A percentile compares a stretch with the other conserved stretches of the same genome.
Evolutionary conservation across 495 filamentous ascomycete species (phyloP).

Genomic region (Aspergillus biplanus): DNA sequence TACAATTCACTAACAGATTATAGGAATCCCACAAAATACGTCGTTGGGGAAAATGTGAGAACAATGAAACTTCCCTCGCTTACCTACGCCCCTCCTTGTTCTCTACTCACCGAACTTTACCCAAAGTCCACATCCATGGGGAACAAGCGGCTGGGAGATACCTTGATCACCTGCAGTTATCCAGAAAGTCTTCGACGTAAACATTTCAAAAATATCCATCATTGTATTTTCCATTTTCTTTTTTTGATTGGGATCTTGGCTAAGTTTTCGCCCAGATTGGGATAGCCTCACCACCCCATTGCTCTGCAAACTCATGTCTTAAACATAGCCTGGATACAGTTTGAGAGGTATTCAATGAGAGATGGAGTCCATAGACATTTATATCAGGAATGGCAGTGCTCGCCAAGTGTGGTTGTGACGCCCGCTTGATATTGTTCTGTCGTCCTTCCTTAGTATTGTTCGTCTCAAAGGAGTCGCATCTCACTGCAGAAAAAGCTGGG

Average conservation of each 20-base stretch:
- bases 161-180: neutral
- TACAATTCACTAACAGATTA: neutral
- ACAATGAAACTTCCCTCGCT: neutral
- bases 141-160: neutral
- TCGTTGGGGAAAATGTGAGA: neutral
- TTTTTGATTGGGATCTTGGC: neutral
- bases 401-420: neutral
- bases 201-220: neutral
- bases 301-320: neutral
- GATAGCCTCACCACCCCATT: neutral
- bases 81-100: neutral
- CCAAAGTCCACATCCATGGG: neutral
- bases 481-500: neutral
- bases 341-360: neutral
- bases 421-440: constrained; percentile 15
- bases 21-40: neutral
- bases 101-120: neutral
- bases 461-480: constrained; percentile 11
- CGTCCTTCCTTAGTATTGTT: constrained; percentile 12
- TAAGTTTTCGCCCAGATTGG: neutral
- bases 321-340: neutral
- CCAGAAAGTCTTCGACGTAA: neutral
- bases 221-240: neutral
- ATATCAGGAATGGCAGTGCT: neutral
- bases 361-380: neutral